phyloP scores from a whole-genome alignment of 768 basidiomycete genomes.

The Mycena rebaudengoi region DNA sequence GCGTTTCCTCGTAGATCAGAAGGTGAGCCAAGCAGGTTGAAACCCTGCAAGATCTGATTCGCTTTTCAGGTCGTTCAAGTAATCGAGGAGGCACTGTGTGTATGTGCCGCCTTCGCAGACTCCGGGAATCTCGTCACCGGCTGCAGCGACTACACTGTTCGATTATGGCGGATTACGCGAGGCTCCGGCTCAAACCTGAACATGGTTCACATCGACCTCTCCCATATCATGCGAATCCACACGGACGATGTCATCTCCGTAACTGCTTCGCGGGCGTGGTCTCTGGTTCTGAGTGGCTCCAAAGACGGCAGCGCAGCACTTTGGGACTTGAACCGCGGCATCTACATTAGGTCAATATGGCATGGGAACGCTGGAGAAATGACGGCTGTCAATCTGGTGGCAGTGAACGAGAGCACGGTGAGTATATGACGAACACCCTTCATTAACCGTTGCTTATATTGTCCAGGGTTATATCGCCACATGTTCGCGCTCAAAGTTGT shows the following conservation, averaged over 20 bases:
- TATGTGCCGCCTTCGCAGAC: constrained; percentile 83
- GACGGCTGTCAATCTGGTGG: constrained; percentile 67
- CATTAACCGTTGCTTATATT: not conserved
- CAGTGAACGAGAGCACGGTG: constrained; percentile 90
- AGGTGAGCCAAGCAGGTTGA: constrained; percentile 45
- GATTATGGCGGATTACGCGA: constrained; percentile 76
- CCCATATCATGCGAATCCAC: constrained; percentile 86
- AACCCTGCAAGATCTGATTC: not conserved
- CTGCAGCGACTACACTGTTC: constrained; percentile 81
- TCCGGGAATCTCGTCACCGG: constrained; percentile 79
- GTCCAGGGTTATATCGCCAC: constrained; percentile 87
- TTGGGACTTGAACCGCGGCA: constrained; percentile 89
- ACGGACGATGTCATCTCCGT: constrained; percentile 72
- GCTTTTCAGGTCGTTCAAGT: constrained; percentile 72
- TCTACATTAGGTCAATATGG: constrained; percentile 84
- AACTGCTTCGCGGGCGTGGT: constrained; percentile 83
- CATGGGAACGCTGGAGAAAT: constrained; percentile 56
- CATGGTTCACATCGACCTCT: constrained; percentile 47
- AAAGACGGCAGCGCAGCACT: constrained; percentile 86
- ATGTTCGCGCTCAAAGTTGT: constrained; percentile 75
- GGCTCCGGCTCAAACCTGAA: constrained; percentile 37
- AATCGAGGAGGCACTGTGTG: constrained; percentile 76
- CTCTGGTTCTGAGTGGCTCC: constrained; percentile 82
- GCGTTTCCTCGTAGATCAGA: constrained; percentile 68
- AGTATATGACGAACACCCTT: constrained; percentile 33